Percentiles rank a stretch among this genome's conserved stretches.
These are phyloP conservation scores for Agrocybe chaxingu DNA, from an alignment of 768 basidiomycete species.

Conservation along the genomic window DNA sequence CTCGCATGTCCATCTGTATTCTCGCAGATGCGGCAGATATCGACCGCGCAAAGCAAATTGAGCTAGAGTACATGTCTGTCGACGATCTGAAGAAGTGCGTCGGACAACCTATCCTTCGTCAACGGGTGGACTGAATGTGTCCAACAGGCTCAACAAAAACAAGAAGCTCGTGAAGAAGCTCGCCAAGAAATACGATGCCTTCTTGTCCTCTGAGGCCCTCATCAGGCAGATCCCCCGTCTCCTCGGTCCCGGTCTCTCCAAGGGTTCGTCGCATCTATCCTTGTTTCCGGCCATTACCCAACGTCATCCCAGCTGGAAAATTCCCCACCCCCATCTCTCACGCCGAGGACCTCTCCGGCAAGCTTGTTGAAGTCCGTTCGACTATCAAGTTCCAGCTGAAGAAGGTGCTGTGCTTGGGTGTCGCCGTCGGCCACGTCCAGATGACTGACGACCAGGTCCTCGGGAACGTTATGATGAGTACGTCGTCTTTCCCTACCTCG, in stretches of 20 bases:
- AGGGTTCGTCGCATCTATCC: conserved; percentile 53
- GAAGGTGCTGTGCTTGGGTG: conserved; percentile 98
- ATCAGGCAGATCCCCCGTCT: conserved; percentile 99
- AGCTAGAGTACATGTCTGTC: conserved; percentile 98
- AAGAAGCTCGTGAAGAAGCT: conserved; percentile 99
- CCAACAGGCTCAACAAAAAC: conserved; percentile 92
- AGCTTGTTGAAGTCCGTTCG: conserved; percentile 92
- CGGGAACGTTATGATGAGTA: conserved; percentile 95
- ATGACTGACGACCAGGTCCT: conserved; percentile 98
- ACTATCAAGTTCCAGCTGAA: conserved; percentile 99
- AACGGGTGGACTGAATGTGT: not conserved
- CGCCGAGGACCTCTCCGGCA: conserved; percentile 84
- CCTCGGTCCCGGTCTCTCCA: conserved; percentile 98
- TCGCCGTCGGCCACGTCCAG: conserved; percentile 95
- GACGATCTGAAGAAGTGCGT: conserved; percentile 97
- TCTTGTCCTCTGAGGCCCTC: conserved; percentile 93
- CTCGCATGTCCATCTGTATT: conserved; percentile 99
- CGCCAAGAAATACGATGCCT: conserved; percentile 99
- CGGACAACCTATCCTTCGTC: not conserved
- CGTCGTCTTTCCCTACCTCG: conserved; percentile 20
- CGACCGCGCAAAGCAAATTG: conserved; percentile 97
- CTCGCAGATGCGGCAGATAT: conserved; percentile 99
- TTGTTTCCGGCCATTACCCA: not conserved
- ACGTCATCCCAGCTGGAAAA: conserved; percentile 71
- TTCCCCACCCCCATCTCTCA: conserved; percentile 98